phyloP scores from a whole-genome alignment of 441 rosid genomes.

The Euphorbia corollata region DNA sequence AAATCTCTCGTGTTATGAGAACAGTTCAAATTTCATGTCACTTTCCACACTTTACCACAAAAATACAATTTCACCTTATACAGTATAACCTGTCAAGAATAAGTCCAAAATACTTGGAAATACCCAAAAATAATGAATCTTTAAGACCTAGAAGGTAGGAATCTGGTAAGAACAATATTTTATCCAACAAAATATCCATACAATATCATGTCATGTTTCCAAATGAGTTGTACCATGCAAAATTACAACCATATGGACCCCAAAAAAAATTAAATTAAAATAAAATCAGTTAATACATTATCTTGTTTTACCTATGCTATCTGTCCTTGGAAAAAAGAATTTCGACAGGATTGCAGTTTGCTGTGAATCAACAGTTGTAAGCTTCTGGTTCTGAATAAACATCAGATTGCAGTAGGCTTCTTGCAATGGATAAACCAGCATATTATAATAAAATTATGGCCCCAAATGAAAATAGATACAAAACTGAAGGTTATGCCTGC shows the following conservation, averaged over 20 bases:
- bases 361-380: constrained; percentile 6
- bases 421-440: neutral
- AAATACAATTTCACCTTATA: neutral
- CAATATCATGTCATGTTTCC: neutral
- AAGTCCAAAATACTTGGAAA: neutral
- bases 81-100: neutral
- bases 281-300: constrained; percentile 5
- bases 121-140: no score
- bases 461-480: constrained; percentile 21
- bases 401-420: neutral
- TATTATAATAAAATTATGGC: neutral
- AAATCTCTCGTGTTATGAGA: no score
- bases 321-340: constrained; percentile 12
- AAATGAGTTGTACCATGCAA: constrained; percentile 18
- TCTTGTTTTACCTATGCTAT: neutral
- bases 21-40: neutral
- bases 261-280: neutral
- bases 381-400: constrained; percentile 2
- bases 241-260: constrained; percentile 19
- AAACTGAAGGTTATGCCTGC: constrained; percentile 31
- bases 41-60: neutral
- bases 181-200: no score
- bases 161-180: no score
- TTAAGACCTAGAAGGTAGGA: no score
- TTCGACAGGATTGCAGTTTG: constrained; percentile 16